These are phyloP conservation scores for Cornus suecica DNA, from an alignment of 148 eudicot genomes.

Conservation along the genomic window DNA sequence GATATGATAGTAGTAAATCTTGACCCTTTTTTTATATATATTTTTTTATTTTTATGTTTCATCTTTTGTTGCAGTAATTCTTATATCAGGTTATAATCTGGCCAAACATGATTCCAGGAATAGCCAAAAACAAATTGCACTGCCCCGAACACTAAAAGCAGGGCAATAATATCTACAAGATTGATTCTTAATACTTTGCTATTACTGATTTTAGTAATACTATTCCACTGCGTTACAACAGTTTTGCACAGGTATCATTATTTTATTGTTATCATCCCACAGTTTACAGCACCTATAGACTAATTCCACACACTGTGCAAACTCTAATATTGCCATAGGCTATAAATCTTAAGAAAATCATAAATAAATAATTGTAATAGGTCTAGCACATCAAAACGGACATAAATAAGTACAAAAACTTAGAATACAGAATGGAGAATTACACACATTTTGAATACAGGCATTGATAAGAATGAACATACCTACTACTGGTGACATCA, in stretches of 20 bases:
- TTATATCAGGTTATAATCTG: neutral
- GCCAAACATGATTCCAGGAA: neutral
- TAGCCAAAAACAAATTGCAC: neutral
- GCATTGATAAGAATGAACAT: conserved; percentile 3
- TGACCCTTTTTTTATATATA: neutral
- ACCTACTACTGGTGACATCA: conserved; percentile 97
- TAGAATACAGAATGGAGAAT: too few species aligned
- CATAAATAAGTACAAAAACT: neutral
- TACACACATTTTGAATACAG: neutral
- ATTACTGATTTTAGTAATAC: too few species aligned
- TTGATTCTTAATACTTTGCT: too few species aligned
- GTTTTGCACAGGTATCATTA: too few species aligned
- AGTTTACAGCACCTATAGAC: neutral
- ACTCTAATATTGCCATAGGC: neutral
- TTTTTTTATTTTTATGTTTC: too few species aligned
- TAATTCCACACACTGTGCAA: neutral
- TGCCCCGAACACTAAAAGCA: neutral
- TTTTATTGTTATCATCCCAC: neutral
- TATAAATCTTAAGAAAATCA: neutral
- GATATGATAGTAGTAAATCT: neutral
- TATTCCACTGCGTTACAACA: too few species aligned
- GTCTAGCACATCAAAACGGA: neutral
- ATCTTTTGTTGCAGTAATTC: neutral
- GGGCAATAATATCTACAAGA: neutral
- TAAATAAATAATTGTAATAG: neutral